Evolutionary conservation across 306 rosid genomes (phyloP).

Genomic region (Arachis hypogaea): DNA sequence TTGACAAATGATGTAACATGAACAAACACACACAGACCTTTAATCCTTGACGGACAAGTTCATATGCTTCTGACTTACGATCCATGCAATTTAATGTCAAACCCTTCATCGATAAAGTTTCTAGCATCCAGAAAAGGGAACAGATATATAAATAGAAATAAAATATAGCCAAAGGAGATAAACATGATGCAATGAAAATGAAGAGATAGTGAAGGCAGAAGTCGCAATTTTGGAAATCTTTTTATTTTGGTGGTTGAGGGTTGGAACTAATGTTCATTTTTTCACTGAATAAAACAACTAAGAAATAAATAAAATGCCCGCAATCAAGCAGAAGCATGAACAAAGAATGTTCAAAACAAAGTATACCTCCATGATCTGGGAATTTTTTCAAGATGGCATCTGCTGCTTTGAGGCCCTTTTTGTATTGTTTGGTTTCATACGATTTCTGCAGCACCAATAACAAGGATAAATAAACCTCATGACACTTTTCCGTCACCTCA

Average conservation of each 20-base stretch:
- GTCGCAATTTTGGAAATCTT: not conserved
- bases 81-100: slow-evolving; percentile 97
- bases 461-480: slow-evolving; percentile 28
- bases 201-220: not conserved
- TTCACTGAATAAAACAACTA: slow-evolving; percentile 23
- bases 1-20: slow-evolving; percentile 11
- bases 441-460: slow-evolving; percentile 69
- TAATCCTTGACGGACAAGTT: slow-evolving; percentile 89
- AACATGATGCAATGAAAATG: slow-evolving; percentile 21
- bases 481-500: slow-evolving; percentile 20
- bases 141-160: slow-evolving; percentile 19
- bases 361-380: slow-evolving; percentile 98
- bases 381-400: slow-evolving; percentile 91
- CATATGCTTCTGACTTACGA: slow-evolving; percentile 97
- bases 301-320: slow-evolving; percentile 14
- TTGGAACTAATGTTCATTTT: not conserved
- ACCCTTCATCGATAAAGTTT: slow-evolving; percentile 99
- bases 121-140: slow-evolving; percentile 53
- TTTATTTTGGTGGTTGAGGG: not conserved
- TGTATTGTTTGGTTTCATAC: slow-evolving; percentile 96
- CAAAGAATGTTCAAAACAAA: slow-evolving; percentile 9
- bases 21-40: slow-evolving; percentile 63
- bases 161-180: not conserved
- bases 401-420: slow-evolving; percentile 96
- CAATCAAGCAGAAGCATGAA: slow-evolving; percentile 11